Evolutionary conservation across 2,329 filamentous ascomycete species (phyloP).

Genomic region (Bertia moriformis): DNA sequence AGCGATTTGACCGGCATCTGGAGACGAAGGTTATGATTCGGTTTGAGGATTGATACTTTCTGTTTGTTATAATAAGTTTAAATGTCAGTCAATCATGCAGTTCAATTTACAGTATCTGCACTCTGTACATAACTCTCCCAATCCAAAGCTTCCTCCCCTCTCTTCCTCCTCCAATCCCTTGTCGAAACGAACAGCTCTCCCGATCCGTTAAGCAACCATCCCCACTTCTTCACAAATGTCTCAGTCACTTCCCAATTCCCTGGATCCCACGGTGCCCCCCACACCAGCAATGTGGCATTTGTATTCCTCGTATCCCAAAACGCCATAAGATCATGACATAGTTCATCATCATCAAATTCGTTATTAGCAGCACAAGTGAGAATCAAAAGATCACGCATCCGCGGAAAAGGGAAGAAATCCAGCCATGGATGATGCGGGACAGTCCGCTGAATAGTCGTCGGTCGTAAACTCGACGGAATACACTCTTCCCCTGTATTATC

Average conservation of each 20-base stretch:
- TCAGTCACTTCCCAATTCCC: neutral
- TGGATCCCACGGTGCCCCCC: neutral
- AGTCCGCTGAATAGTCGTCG: neutral
- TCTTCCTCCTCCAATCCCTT: neutral
- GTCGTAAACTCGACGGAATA: neutral
- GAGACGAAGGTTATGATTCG: too few species aligned
- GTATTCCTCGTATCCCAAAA: conserved; percentile 1
- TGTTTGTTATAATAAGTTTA: too few species aligned
- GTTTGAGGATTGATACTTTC: too few species aligned
- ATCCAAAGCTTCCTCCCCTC: neutral
- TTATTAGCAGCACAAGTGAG: neutral
- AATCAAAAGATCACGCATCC: neutral
- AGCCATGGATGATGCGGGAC: conserved; percentile 1
- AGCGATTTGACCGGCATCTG: too few species aligned
- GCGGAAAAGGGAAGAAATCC: neutral
- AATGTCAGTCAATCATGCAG: too few species aligned
- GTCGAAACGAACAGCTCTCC: neutral
- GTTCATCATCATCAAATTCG: neutral
- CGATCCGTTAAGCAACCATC: neutral
- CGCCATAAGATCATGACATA: conserved; percentile 1
- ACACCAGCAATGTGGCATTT: neutral
- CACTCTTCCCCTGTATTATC: too few species aligned
- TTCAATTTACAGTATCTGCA: too few species aligned
- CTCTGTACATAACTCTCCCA: neutral
- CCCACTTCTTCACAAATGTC: neutral